These are phyloP conservation scores for Ganoderma resinaceum DNA, from an alignment of 1,284 basidiomycete genomes.

Conservation along the genomic window DNA sequence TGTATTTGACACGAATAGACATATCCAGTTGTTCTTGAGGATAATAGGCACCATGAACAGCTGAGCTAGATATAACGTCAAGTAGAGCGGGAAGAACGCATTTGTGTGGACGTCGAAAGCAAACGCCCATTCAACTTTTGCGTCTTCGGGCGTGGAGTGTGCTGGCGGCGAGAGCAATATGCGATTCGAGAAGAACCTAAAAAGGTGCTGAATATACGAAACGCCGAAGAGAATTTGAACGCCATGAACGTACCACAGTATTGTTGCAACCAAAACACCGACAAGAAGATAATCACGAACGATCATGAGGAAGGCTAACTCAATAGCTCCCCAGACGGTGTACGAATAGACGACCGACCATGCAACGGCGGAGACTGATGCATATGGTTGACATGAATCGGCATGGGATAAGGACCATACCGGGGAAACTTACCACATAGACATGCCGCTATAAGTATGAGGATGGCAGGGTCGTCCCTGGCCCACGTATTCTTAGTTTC, in stretches of 20 bases:
- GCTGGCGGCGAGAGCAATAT: conserved; percentile 76
- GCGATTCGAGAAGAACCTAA: conserved; percentile 72
- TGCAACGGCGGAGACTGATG: conserved; percentile 77
- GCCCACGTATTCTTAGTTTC: conserved; percentile 99
- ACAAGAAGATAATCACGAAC: conserved; percentile 85
- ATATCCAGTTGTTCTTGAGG: conserved; percentile 88
- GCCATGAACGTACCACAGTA: conserved; percentile 69
- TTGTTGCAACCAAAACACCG: conserved; percentile 75
- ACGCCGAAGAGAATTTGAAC: background rate
- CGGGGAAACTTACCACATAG: conserved; percentile 64
- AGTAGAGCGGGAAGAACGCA: conserved; percentile 91
- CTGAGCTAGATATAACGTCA: conserved; percentile 87
- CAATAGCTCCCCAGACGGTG: conserved; percentile 59
- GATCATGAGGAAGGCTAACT: conserved; percentile 82
- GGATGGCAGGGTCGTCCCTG: conserved; percentile 92
- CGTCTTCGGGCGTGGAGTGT: conserved; percentile 75
- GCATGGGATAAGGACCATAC: background rate
- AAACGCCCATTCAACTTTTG: conserved; percentile 88
- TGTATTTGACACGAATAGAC: conserved; percentile 91
- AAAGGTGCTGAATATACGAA: background rate
- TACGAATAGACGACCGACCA: conserved; percentile 89
- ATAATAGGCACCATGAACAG: conserved; percentile 85
- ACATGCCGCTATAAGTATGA: conserved; percentile 83
- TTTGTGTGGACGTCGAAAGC: conserved; percentile 96
- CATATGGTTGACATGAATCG: conserved; percentile 13